Conservation (phyloP, 169 alveolate genomes). For the Eimeria mitis region DNA sequence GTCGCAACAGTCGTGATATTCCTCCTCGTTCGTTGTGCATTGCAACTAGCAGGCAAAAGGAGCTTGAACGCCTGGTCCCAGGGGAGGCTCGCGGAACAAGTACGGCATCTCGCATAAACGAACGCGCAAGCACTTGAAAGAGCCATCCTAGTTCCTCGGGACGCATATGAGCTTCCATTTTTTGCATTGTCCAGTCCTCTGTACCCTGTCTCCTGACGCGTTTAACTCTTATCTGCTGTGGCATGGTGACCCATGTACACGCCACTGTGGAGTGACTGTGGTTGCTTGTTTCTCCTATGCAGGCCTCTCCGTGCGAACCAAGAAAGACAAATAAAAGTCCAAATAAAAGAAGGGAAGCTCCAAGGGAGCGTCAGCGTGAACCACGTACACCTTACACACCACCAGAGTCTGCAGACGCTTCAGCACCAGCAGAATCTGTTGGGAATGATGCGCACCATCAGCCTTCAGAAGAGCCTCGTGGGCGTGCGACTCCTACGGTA, state of each 20-base stretch:
- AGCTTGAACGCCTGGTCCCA: not conserved
- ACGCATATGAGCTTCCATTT: not conserved
- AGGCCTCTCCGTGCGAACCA: not conserved
- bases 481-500: not conserved
- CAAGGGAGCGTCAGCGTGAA: not conserved
- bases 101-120: not conserved
- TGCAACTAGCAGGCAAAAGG: not conserved
- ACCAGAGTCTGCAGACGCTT: not conserved
- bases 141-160: not conserved
- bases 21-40: not conserved
- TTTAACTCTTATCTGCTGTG: not conserved
- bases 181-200: too few species aligned
- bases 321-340: not conserved
- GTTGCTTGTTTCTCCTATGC: not conserved
- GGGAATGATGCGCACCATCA: not conserved
- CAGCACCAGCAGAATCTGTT: not conserved
- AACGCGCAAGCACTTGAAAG: not conserved
- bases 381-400: not conserved
- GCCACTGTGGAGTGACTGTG: not conserved
- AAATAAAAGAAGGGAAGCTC: too few species aligned
- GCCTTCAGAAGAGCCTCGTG: not conserved
- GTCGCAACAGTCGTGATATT: not conserved
- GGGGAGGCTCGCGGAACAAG: not conserved
- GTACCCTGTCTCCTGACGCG: not conserved
- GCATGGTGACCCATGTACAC: not conserved